Evolutionary conservation across 441 rosid genomes (phyloP).

Genomic region (Bruguiera hainesii): DNA sequence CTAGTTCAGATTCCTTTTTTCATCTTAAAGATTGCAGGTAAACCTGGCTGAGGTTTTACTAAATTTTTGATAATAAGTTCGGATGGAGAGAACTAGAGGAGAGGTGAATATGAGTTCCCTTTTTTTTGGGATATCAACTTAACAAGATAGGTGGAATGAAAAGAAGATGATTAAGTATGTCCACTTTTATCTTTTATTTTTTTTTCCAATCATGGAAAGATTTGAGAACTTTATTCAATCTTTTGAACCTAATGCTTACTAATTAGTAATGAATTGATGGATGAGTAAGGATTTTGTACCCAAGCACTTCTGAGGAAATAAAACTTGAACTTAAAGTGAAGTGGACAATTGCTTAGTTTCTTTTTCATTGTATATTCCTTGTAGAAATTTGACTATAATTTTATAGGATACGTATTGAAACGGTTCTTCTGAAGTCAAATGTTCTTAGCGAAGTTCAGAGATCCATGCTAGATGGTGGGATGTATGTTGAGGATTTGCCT

Average conservation of each 20-base stretch:
- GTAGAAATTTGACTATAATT: conserved; percentile 18
- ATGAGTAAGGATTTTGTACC: neutral
- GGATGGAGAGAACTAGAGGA: neutral
- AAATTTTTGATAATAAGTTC: neutral
- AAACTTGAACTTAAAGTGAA: conserved; percentile 1
- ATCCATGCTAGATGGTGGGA: conserved; percentile 83
- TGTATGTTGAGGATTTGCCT: conserved; percentile 89
- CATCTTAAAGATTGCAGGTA: conserved; percentile 99
- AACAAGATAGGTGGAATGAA: no score
- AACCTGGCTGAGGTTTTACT: neutral
- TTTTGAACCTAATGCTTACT: no score
- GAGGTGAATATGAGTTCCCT: neutral
- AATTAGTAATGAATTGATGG: neutral
- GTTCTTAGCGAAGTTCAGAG: conserved; percentile 86
- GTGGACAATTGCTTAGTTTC: neutral
- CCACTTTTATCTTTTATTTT: neutral
- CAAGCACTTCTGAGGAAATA: neutral
- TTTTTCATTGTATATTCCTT: conserved; percentile 1
- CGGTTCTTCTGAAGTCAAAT: conserved; percentile 75
- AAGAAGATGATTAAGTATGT: no score
- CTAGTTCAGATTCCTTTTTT: conserved; percentile 90
- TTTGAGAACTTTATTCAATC: neutral
- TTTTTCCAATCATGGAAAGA: neutral
- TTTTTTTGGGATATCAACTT: neutral
- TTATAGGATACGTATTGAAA: conserved; percentile 72